phyloP scores from a whole-genome alignment of 2,329 filamentous ascomycete genomes.

The Colletotrichum sublineola region DNA sequence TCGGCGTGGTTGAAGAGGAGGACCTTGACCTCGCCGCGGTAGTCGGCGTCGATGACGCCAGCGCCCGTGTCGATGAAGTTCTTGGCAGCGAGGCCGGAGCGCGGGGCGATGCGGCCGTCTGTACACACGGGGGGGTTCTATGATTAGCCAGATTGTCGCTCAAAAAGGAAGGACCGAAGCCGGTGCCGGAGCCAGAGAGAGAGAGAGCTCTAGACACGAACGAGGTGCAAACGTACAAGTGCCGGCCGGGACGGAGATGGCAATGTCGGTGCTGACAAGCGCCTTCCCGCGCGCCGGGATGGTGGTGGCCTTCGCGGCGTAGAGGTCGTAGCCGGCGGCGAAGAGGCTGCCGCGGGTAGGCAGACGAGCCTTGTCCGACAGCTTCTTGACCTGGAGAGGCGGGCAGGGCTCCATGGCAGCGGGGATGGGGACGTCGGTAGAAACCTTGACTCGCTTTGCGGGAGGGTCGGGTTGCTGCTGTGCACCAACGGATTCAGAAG shows the following conservation, averaged over 20 bases:
- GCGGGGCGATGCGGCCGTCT: constrained; percentile 92
- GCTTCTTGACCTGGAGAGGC: constrained; percentile 88
- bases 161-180: too few relatives aligned
- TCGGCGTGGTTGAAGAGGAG: constrained; percentile 94
- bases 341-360: constrained; percentile 91
- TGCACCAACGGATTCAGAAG: constrained; percentile 58
- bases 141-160: constrained; percentile 20
- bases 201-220: not conserved
- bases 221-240: constrained; percentile 77
- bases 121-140: constrained; percentile 6
- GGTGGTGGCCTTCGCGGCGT: constrained; percentile 79
- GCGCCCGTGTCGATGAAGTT: constrained; percentile 97
- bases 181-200: not conserved
- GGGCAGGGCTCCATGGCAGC: constrained; percentile 61
- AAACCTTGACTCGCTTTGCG: constrained; percentile 82
- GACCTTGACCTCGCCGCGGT: constrained; percentile 93
- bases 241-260: constrained; percentile 88
- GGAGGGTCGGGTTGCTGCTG: constrained; percentile 71
- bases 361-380: constrained; percentile 81
- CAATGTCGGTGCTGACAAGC: constrained; percentile 90
- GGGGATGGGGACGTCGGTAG: constrained; percentile 50
- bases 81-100: constrained; percentile 92
- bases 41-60: constrained; percentile 97
- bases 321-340: constrained; percentile 95
- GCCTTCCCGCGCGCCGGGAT: constrained; percentile 88